Evolutionary conservation across 371 early-diverging fungal genomes (phyloP).

Genomic region (Actinomortierella ambigua): DNA sequence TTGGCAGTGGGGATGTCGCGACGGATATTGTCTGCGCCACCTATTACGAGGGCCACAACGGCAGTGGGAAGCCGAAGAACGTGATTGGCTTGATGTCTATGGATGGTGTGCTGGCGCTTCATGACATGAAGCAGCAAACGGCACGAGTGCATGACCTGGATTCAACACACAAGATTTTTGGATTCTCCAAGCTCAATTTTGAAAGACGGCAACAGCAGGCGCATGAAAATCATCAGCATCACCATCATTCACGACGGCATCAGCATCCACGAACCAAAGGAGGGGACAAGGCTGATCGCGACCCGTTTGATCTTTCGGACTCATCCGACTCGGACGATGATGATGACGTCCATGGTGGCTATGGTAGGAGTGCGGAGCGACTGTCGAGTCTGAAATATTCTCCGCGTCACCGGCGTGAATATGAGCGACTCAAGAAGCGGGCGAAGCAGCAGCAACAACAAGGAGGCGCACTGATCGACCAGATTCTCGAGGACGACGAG

Average conservation of each 20-base stretch:
- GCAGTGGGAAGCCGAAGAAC: conserved; percentile 42
- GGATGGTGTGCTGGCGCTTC: conserved; percentile 65
- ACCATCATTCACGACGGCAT: not conserved
- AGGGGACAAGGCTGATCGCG: not conserved
- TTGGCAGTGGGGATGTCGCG: conserved; percentile 53
- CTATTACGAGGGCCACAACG: conserved; percentile 12
- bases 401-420: no score
- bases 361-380: conserved; percentile 8
- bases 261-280: conserved; percentile 3
- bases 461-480: no score
- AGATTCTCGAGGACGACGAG: no score
- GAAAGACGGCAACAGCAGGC: conserved; percentile 13
- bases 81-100: conserved; percentile 65
- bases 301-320: not conserved
- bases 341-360: not conserved
- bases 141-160: conserved; percentile 56
- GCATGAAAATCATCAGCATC: not conserved
- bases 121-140: conserved; percentile 53
- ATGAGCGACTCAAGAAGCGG: no score
- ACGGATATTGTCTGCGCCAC: conserved; percentile 64
- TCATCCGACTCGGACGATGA: not conserved
- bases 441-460: no score
- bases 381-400: not conserved
- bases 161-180: conserved; percentile 66
- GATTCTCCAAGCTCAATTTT: conserved; percentile 61